Conservation (phyloP, 169 alveolate genomes). For the Cardiosporidium cionae region DNA sequence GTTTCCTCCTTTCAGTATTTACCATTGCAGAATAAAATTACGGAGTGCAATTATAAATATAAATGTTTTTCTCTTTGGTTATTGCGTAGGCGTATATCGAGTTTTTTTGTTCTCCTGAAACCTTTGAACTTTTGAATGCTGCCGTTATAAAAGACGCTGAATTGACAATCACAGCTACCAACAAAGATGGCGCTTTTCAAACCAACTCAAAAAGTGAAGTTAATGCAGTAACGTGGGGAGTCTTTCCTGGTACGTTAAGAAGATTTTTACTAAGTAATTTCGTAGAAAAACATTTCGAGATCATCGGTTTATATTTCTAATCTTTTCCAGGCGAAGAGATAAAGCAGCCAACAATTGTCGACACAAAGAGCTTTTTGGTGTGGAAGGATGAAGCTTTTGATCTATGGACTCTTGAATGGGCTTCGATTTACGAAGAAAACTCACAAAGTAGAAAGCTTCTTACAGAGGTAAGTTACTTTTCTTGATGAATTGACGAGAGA, state of each 20-base stretch:
- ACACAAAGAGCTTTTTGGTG: constrained; percentile 27
- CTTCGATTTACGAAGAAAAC: constrained; percentile 4
- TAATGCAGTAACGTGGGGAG: constrained; percentile 66
- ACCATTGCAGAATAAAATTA: no score
- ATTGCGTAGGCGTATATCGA: constrained; percentile 41
- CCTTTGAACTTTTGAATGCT: constrained; percentile 6
- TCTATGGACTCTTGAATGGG: constrained; percentile 23
- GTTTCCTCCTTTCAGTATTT: no score
- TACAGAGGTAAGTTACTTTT: not conserved
- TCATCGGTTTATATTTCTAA: no score
- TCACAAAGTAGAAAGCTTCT: not conserved
- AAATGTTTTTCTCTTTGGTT: no score
- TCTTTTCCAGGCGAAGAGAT: constrained; percentile 8
- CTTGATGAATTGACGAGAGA: no score
- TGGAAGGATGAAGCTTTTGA: constrained; percentile 59
- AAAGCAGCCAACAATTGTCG: constrained; percentile 12
- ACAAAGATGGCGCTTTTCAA: constrained; percentile 8
- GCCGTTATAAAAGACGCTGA: constrained; percentile 22
- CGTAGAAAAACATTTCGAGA: no score
- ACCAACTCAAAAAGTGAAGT: constrained; percentile 31
- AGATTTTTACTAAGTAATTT: no score
- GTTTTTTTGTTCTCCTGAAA: constrained; percentile 40
- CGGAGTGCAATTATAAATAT: no score
- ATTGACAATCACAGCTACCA: constrained; percentile 47
- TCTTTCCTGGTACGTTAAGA: constrained; percentile 41